Base-by-base conservation (phyloP, 805 yeast species). In the Lachancea lanzarotensis region DNA sequence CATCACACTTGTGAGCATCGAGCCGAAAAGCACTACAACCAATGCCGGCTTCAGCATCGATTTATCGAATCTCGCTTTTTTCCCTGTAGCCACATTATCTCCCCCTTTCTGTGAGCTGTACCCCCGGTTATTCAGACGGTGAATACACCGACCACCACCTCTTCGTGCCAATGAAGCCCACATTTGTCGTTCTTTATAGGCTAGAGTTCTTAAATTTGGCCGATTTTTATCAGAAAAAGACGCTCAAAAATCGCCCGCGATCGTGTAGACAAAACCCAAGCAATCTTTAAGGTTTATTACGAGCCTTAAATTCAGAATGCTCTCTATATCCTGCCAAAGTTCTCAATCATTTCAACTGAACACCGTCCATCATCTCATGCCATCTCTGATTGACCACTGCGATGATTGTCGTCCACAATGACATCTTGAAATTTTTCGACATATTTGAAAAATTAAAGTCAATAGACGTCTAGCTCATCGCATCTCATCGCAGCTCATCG, bases 1-100 rank as follows among this genome's bases (percentile, higher is more conserved):
- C 43, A 71, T 71, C 17, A 75, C 68, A 53, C 72, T 70, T 49
- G 73, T 68, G 8, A 76, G 62, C 52, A 74, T 69, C 0, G 78
- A 71, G 1, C 77, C 72, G 35, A 74, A 70, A 11, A 73, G 52
- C 5, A 76, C 65, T 2, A 74, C 59, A 19, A 73, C 66, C 10
- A 72, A 40, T 5, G 69, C 57, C 13, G 76, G 69, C 35, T 72
- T 67, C 12, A 66, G 45, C 53, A 67, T 55, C 1, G 69, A 50
- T 37, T 51, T 61, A 46, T 68, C 72, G 45, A 63, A 60, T 11
- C 57, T 57, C 5, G 56, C 43, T 15, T 47, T 50, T 29, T 20
- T 19, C 3, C 25, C 18, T 10, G 25, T 3, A 19, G 26, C n/a
- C 3, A 11, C 18, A 17, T 35, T 35, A 6, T 7, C 15, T 7